Percentiles rank a stretch among this genome's conserved stretches.
phyloP scores from a whole-genome alignment of 2,329 filamentous ascomycete species.

The Epichloe hybrida region DNA sequence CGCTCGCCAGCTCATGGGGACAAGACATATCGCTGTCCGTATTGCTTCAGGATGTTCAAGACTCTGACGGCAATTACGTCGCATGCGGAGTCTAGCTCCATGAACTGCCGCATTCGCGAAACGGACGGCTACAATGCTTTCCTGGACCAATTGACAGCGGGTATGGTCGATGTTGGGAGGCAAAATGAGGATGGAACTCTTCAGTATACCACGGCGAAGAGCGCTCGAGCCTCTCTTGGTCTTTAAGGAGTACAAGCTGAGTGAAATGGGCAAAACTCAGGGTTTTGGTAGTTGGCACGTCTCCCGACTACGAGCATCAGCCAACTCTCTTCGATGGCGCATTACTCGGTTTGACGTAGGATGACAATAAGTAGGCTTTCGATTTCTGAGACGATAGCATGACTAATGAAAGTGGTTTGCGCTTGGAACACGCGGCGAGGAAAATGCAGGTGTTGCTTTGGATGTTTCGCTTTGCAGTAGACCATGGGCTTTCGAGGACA shows the following conservation, averaged over 20 bases:
- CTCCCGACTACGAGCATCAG: too few species aligned
- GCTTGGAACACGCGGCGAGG: too few species aligned
- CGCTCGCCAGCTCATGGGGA: slow-evolving; percentile 26
- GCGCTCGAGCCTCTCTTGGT: slow-evolving; percentile 1
- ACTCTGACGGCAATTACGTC: slow-evolving; percentile 29
- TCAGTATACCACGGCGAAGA: slow-evolving; percentile 13
- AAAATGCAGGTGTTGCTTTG: too few species aligned
- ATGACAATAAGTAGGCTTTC: too few species aligned
- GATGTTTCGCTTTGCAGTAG: too few species aligned
- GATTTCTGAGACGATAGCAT: too few species aligned
- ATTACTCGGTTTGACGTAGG: too few species aligned
- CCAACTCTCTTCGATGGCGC: too few species aligned
- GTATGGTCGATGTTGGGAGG: slow-evolving; percentile 15
- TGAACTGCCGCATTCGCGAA: slow-evolving; percentile 29
- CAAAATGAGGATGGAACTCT: slow-evolving; percentile 15
- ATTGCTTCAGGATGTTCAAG: slow-evolving; percentile 28
- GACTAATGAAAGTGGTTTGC: too few species aligned
- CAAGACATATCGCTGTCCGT: slow-evolving; percentile 26
- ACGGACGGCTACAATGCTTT: slow-evolving; percentile 22
- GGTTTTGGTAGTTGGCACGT: not conserved
- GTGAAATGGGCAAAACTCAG: not conserved
- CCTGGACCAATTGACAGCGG: slow-evolving; percentile 20
- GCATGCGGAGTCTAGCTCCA: slow-evolving; percentile 33
- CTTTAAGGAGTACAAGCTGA: not conserved
- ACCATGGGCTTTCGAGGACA: too few species aligned